Evolutionary conservation across 2,329 filamentous ascomycete species (phyloP).

Genomic region (Cordyceps pruinosa): DNA sequence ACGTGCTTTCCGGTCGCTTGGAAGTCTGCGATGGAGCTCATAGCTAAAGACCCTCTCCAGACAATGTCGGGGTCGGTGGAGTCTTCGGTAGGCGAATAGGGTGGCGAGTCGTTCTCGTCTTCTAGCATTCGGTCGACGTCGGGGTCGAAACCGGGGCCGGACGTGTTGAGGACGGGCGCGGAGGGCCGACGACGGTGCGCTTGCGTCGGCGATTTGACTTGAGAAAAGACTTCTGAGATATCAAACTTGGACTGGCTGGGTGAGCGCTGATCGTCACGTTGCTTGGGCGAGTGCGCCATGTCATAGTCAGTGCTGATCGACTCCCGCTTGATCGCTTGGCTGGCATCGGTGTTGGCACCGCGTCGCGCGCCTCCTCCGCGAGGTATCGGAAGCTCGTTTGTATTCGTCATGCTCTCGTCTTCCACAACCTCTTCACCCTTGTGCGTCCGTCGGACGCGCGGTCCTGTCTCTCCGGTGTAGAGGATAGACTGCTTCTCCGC

Average conservation of each 20-base stretch:
- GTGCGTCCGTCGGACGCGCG: slow-evolving; percentile 80
- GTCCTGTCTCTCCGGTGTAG: slow-evolving; percentile 61
- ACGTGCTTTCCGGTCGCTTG: slow-evolving; percentile 72
- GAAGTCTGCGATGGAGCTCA: slow-evolving; percentile 73
- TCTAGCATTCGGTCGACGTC: slow-evolving; percentile 87
- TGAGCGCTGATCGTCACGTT: slow-evolving; percentile 44
- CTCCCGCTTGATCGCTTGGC: slow-evolving; percentile 27
- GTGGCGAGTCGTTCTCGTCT: slow-evolving; percentile 71
- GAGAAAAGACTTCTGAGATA: slow-evolving; percentile 78
- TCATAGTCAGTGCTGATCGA: slow-evolving; percentile 22
- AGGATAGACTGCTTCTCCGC: slow-evolving; percentile 81
- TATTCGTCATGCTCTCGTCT: slow-evolving; percentile 47
- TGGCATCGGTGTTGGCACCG: not conserved
- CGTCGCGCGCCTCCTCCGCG: slow-evolving; percentile 13
- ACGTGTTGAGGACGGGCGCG: slow-evolving; percentile 36
- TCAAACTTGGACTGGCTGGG: slow-evolving; percentile 61
- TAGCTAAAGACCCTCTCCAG: slow-evolving; percentile 70
- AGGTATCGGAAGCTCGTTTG: slow-evolving; percentile 24
- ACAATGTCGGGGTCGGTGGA: slow-evolving; percentile 60
- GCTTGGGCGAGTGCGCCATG: slow-evolving; percentile 30
- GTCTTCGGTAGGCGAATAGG: slow-evolving; percentile 75
- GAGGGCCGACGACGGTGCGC: slow-evolving; percentile 42
- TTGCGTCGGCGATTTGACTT: slow-evolving; percentile 66
- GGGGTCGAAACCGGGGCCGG: slow-evolving; percentile 65
- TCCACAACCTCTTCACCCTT: slow-evolving; percentile 92